A percentile compares a stretch with the other conserved stretches of the same genome.
Conservation (phyloP, 2,329 filamentous ascomycete genomes). For the Calycina marina region DNA sequence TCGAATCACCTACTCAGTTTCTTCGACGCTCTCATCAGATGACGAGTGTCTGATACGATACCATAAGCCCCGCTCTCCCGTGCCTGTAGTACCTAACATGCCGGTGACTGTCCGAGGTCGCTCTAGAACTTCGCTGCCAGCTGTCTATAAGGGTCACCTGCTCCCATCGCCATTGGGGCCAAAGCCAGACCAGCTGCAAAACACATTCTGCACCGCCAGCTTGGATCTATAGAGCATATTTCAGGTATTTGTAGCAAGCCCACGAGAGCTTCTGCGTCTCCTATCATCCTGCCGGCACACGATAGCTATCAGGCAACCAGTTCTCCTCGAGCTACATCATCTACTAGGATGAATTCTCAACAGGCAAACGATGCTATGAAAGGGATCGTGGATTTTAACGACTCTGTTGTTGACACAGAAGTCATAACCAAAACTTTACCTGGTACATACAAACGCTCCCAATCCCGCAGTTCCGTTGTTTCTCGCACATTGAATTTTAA, state of each 20-base stretch:
- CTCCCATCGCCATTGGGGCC: no score
- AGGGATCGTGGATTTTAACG: slow-evolving; percentile 15
- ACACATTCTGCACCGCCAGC: no score
- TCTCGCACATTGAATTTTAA: slow-evolving; percentile 2
- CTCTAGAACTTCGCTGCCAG: no score
- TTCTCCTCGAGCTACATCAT: slow-evolving; percentile 1
- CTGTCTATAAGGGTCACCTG: no score
- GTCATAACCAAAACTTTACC: slow-evolving; percentile 16
- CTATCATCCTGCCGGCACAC: no score
- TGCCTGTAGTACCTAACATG: background rate
- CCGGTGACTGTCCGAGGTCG: background rate
- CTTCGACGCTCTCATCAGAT: slow-evolving; percentile 1
- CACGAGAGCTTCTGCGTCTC: no score
- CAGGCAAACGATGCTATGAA: slow-evolving; percentile 12
- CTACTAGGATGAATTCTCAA: slow-evolving; percentile 7
- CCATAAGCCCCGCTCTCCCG: background rate
- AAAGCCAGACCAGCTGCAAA: no score
- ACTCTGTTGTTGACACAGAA: slow-evolving; percentile 18
- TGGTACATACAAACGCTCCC: slow-evolving; percentile 13
- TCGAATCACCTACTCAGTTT: slow-evolving; percentile 6
- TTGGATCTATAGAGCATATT: no score
- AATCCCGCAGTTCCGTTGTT: slow-evolving; percentile 1
- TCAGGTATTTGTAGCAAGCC: no score
- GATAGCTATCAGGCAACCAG: no score
- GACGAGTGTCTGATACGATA: slow-evolving; percentile 3